Percentiles rank a stretch among this genome's conserved stretches.
Conservation (phyloP, 495 filamentous ascomycete genomes). For the Xylaria acuta region DNA sequence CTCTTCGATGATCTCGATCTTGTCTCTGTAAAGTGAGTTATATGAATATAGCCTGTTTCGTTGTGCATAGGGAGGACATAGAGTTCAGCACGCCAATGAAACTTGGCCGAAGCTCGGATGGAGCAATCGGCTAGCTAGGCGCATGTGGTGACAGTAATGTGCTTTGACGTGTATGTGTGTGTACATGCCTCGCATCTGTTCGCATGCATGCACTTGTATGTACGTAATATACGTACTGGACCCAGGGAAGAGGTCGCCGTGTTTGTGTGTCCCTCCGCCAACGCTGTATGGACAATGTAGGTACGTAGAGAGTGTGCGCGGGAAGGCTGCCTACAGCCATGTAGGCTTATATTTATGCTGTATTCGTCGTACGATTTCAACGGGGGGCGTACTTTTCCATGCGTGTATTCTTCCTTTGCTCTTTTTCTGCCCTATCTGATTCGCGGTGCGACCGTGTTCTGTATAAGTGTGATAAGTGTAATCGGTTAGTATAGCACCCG, state of each 20-base stretch:
- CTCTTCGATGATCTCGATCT: constrained; percentile 7
- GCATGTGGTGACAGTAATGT: background rate
- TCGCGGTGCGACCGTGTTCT: background rate
- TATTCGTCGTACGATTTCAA: constrained; percentile 16
- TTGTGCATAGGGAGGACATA: background rate
- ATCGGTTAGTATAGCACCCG: background rate
- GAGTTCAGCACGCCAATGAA: background rate
- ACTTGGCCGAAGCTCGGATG: constrained; percentile 15
- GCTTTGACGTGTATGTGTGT: background rate
- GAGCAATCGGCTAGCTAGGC: constrained; percentile 16
- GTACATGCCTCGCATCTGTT: constrained; percentile 4
- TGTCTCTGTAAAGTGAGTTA: background rate
- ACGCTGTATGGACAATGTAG: background rate
- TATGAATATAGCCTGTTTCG: constrained; percentile 24
- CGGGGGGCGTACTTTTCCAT: background rate
- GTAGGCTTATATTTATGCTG: constrained; percentile 2
- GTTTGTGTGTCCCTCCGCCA: background rate
- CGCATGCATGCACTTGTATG: constrained; percentile 16
- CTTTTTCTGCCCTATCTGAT: background rate
- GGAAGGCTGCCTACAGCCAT: background rate
- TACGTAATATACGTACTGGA: constrained; percentile 3
- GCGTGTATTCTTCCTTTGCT: background rate
- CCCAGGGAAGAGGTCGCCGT: constrained; percentile 4
- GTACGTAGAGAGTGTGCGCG: background rate
- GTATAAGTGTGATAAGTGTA: background rate